phyloP scores from a whole-genome alignment of 495 filamentous ascomycete genomes.

The Acidomyces sp. region DNA sequence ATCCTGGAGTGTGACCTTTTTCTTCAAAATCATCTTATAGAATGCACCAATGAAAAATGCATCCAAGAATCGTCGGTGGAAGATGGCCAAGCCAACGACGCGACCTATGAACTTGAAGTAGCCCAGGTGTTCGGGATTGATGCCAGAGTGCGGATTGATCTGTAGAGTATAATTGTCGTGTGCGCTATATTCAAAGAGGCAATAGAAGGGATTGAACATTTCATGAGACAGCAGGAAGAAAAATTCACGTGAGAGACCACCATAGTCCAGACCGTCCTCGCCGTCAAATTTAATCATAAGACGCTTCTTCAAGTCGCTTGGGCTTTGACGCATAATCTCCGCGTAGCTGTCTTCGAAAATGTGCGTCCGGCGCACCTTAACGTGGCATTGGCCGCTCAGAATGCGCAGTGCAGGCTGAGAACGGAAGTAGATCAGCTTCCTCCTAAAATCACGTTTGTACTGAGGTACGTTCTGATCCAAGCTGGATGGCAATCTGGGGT shows the following conservation, averaged over 20 bases:
- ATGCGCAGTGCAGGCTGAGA: constrained; percentile 94
- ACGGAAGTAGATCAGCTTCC: constrained; percentile 98
- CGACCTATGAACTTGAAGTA: constrained; percentile 99
- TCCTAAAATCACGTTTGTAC: constrained; percentile 96
- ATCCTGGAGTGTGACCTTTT: constrained; percentile 79
- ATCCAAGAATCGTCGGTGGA: constrained; percentile 94
- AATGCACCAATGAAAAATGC: constrained; percentile 99
- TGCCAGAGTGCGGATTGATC: constrained; percentile 98
- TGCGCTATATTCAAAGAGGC: constrained; percentile 97
- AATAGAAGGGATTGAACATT: constrained; percentile 99
- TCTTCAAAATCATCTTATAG: constrained; percentile 98
- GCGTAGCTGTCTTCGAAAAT: constrained; percentile 99
- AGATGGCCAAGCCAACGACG: constrained; percentile 94
- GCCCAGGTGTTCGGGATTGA: constrained; percentile 98
- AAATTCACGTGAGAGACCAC: constrained; percentile 96
- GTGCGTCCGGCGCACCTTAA: constrained; percentile 90
- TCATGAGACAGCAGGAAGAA: constrained; percentile 99
- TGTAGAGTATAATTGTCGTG: constrained; percentile 99
- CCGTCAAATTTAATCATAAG: constrained; percentile 99
- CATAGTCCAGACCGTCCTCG: constrained; percentile 95
- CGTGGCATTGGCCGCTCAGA: constrained; percentile 89
- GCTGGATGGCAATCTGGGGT: constrained; percentile 86
- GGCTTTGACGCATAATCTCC: constrained; percentile 92
- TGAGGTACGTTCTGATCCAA: constrained; percentile 97
- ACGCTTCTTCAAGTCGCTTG: constrained; percentile 93